Conservation (phyloP, 2,329 filamentous ascomycete species). For the Diaporthe helianthi region DNA sequence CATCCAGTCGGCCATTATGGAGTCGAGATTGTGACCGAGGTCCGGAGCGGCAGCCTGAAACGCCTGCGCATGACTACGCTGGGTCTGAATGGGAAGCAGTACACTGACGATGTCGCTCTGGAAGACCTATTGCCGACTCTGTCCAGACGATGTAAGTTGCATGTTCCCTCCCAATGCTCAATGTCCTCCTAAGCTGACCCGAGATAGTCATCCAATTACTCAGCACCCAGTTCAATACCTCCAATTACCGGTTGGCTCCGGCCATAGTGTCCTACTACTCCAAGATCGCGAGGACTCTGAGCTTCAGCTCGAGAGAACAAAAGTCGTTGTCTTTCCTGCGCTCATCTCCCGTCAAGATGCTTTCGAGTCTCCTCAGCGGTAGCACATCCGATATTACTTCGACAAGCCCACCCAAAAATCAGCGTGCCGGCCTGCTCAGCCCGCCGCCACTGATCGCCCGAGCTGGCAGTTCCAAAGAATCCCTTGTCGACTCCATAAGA, state of each 20-base stretch:
- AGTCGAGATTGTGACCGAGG: conserved; percentile 73
- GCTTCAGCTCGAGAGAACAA: conserved; percentile 66
- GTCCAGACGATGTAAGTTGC: conserved; percentile 70
- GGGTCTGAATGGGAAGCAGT: conserved; percentile 74
- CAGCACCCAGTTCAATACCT: conserved; percentile 71
- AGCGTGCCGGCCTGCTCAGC: conserved; percentile 44
- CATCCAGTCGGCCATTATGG: conserved; percentile 72
- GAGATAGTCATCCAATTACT: conserved; percentile 73
- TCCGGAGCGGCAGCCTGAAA: conserved; percentile 61
- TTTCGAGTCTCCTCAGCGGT: conserved; percentile 80
- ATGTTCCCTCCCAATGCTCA: not conserved
- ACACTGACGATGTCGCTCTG: conserved; percentile 74
- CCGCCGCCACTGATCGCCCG: conserved; percentile 30
- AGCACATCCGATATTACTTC: conserved; percentile 55
- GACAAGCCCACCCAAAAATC: conserved; percentile 48
- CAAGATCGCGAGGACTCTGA: conserved; percentile 76
- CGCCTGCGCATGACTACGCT: conserved; percentile 58
- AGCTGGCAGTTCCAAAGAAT: conserved; percentile 43
- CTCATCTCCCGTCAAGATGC: conserved; percentile 87
- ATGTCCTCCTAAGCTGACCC: conserved; percentile 43
- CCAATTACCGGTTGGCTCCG: conserved; percentile 68
- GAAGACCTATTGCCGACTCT: conserved; percentile 79
- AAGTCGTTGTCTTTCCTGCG: conserved; percentile 74
- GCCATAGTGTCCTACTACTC: conserved; percentile 79
- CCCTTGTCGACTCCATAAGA: conserved; percentile 62